phyloP scores from a whole-genome alignment of 306 rosid species.

The Macrotyloma uniflorum region DNA sequence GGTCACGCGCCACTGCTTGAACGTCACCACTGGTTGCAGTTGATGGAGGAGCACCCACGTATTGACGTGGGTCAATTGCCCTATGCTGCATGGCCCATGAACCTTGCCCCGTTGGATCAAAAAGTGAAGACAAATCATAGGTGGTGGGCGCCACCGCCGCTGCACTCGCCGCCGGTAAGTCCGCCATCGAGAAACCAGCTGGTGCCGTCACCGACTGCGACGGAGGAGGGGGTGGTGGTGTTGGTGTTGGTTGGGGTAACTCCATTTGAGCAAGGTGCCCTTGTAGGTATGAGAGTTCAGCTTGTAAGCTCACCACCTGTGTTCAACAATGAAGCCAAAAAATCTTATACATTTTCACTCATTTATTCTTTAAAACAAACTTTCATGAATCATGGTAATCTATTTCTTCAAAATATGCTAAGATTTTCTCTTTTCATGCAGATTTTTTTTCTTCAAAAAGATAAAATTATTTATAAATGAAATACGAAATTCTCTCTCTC shows the following conservation, averaged over 20 bases:
- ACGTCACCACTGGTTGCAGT: slow-evolving; percentile 35
- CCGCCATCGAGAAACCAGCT: slow-evolving; percentile 50
- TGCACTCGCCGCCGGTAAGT: slow-evolving; percentile 53
- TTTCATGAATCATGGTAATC: neutral
- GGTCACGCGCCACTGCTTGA: slow-evolving; percentile 68
- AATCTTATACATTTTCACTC: too few species aligned
- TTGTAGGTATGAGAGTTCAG: slow-evolving; percentile 76
- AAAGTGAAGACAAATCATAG: slow-evolving; percentile 64
- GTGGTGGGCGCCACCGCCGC: slow-evolving; percentile 33
- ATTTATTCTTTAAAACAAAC: neutral
- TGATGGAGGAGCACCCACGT: slow-evolving; percentile 23
- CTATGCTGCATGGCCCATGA: slow-evolving; percentile 69
- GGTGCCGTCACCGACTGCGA: slow-evolving; percentile 39
- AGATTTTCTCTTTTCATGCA: neutral
- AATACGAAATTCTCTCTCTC: neutral
- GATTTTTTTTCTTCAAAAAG: neutral
- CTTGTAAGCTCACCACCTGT: slow-evolving; percentile 75
- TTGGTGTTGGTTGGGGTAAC: slow-evolving; percentile 51
- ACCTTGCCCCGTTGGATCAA: slow-evolving; percentile 65
- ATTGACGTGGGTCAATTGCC: slow-evolving; percentile 57
- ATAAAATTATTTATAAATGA: neutral
- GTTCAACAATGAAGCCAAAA: neutral
- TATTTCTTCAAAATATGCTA: neutral
- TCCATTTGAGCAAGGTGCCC: slow-evolving; percentile 65
- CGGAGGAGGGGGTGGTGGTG: slow-evolving; percentile 49